Percentiles rank a stretch among this genome's conserved stretches.
phyloP scores from a whole-genome alignment of 495 filamentous ascomycete genomes.

The Apiosordaria backusii region DNA sequence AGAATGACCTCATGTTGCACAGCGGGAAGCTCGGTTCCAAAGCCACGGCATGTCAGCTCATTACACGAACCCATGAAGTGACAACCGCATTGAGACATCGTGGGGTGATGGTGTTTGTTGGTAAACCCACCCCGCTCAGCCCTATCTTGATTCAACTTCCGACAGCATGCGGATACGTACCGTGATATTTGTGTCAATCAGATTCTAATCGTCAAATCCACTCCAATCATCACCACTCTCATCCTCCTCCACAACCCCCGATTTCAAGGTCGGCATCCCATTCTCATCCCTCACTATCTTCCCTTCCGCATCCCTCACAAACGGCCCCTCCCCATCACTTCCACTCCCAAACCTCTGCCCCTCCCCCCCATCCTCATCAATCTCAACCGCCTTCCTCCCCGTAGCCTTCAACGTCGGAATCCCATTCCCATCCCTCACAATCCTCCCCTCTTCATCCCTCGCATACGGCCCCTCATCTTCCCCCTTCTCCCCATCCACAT shows the following conservation, averaged over 20 bases:
- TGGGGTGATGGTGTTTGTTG: neutral
- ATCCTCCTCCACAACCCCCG: conserved; percentile 21
- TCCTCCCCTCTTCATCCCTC: conserved; percentile 36
- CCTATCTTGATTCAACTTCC: neutral
- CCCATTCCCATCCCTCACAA: conserved; percentile 36
- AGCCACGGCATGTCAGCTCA: neutral
- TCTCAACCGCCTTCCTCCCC: conserved; percentile 20
- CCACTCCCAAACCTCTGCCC: conserved; percentile 21
- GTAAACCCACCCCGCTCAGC: neutral
- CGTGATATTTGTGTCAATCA: neutral
- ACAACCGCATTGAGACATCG: neutral
- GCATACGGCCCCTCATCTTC: conserved; percentile 35
- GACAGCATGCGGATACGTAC: no score
- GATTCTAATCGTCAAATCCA: conserved; percentile 44
- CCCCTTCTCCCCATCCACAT: conserved; percentile 16
- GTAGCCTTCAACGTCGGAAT: conserved; percentile 41
- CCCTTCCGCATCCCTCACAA: conserved; percentile 28
- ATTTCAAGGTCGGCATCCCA: conserved; percentile 40
- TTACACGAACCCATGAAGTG: neutral
- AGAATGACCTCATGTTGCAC: neutral
- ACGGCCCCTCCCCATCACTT: conserved; percentile 27
- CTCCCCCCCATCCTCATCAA: conserved; percentile 27
- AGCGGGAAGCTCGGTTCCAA: neutral
- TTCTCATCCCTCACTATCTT: conserved; percentile 34
- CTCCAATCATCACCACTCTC: conserved; percentile 43